Percentiles rank a stretch among this genome's conserved stretches.
phyloP scores from a whole-genome alignment of 139 green algal species.

The Spirogloea muscicola region DNA sequence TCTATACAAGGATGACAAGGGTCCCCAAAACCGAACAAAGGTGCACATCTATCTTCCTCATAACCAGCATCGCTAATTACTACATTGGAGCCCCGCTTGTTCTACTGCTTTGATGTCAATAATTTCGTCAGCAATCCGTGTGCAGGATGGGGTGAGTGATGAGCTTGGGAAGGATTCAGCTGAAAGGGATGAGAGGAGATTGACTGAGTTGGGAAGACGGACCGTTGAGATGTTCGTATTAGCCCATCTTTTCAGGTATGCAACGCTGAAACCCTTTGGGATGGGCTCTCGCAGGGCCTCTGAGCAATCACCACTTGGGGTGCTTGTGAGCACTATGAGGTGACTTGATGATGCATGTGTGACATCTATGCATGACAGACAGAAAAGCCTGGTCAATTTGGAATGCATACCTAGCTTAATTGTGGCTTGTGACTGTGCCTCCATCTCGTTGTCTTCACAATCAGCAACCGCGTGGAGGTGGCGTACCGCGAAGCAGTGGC shows the following conservation, averaged over 20 bases:
- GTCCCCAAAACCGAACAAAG: constrained; percentile 1
- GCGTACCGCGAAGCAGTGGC: constrained; percentile 78
- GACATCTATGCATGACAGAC: neutral
- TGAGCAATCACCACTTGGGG: neutral
- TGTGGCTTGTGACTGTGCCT: constrained; percentile 7
- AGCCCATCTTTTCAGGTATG: constrained; percentile 68
- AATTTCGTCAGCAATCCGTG: neutral
- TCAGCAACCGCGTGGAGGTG: constrained; percentile 56
- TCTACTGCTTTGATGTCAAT: neutral
- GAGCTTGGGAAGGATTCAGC: constrained; percentile 57
- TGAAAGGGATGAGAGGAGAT: constrained; percentile 83
- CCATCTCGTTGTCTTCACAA: constrained; percentile 7
- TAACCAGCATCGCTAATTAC: neutral
- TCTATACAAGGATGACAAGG: constrained; percentile 62
- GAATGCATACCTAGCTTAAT: neutral
- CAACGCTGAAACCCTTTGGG: neutral
- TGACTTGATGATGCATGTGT: neutral
- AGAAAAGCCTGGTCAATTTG: neutral
- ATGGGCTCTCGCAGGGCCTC: neutral
- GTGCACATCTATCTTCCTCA: constrained; percentile 2
- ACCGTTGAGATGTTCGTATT: constrained; percentile 91
- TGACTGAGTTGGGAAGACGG: constrained; percentile 81
- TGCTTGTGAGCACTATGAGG: neutral
- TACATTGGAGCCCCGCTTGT: neutral
- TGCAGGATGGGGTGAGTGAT: constrained; percentile 14